Base-by-base conservation (phyloP, 1,284 basidiomycete species). In the Flammula alnicola region DNA sequence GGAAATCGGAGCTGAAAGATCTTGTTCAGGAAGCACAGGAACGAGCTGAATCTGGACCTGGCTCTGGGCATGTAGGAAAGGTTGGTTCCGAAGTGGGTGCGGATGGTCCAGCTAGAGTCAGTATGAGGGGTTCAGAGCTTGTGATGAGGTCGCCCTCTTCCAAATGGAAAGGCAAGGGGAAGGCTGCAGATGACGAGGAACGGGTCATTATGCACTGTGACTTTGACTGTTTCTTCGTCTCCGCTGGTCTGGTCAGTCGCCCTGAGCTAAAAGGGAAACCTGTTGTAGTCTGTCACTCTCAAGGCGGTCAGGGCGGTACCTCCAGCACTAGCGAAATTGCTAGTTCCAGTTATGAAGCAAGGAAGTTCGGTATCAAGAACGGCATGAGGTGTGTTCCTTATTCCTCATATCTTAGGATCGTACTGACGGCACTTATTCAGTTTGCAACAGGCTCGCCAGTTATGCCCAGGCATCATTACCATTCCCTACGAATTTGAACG, bases 221-320 rank as follows among this genome's bases (percentile, higher is more conserved):
- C 68, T 98, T 99, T 62, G 96, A 99, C 65, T 93, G 89, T 62
- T 99, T 98, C 77, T 99, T 99, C 63, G 95, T 98, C 9, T 86
- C 91, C 1, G 94, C 88, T n/a, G 92, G 93, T 0, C 68, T 96
- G 38, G 76, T 91, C 3, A 81, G 78, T 45, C 75, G 91, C 0
- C 91, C 92, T 0, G 79, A 95, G 51, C 68, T 96, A 32, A 83
- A 81, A 44, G 93, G 93, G 1, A 91, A 91, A 64, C 92, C 96
- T 0, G 86, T 90, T 2, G 95, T 95, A 0, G 97, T 99, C 0
- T 99, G 96, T 64, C 96, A 99, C 72, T 93, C 93, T 3, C 87
- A 93, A 58, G 88, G 85, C 0, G 71, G 63, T 8, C 83, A 82
- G 50, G 88, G 84, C 4, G 84, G 84, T 9, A 72, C 68, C 20